Conservation (phyloP, 805 yeast species). For the Metschnikowia shivogae region DNA sequence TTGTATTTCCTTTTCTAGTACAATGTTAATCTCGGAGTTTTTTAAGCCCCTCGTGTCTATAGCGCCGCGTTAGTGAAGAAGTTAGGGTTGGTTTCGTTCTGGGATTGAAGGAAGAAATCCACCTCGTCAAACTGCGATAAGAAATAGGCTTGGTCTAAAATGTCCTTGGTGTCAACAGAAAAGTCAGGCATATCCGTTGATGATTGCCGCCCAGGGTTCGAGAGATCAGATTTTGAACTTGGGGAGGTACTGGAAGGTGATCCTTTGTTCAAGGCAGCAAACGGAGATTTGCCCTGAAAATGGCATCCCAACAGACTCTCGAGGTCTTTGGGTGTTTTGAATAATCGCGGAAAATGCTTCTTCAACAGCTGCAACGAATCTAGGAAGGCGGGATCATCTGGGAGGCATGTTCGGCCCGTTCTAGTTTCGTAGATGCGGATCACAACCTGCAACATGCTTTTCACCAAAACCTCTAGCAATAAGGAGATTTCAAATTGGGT, state of each 20-base stretch:
- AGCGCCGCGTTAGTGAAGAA: not conserved
- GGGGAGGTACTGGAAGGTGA: not conserved
- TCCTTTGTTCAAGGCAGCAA: not conserved
- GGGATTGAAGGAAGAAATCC: conserved; percentile 1
- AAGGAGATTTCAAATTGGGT: conserved; percentile 7
- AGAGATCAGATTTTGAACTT: not conserved
- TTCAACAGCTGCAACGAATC: conserved; percentile 14
- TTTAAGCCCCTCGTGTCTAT: not conserved
- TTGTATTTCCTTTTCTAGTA: no score
- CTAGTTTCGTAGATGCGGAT: conserved; percentile 20
- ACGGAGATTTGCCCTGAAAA: conserved; percentile 10
- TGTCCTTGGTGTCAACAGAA: not conserved
- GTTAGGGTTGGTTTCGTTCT: not conserved
- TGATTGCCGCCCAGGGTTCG: not conserved
- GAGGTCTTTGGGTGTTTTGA: conserved; percentile 4
- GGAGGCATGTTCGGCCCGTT: conserved; percentile 15
- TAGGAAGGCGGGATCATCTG: conserved; percentile 14
- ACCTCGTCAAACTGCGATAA: conserved; percentile 2
- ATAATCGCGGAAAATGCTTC: conserved; percentile 18
- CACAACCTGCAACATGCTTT: conserved; percentile 20
- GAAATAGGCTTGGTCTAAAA: not conserved
- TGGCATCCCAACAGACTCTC: not conserved
- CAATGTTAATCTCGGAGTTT: not conserved
- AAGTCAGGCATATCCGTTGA: not conserved
- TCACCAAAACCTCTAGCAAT: conserved; percentile 19